Conservation (phyloP, 371 early-diverging fungal species). For the Apophysomyces sp. region DNA sequence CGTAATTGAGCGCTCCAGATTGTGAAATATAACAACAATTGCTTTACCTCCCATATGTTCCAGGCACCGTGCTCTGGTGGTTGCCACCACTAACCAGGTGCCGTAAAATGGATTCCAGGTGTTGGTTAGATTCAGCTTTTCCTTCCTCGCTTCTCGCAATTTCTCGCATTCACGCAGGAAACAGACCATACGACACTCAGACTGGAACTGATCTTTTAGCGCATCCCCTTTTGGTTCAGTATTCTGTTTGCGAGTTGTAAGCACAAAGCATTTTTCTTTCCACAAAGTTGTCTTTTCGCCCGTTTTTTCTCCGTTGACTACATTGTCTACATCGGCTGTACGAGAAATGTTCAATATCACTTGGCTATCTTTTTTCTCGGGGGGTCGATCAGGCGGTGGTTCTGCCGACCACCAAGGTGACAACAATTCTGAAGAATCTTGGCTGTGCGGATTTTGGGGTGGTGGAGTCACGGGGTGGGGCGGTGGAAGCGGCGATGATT, state of each 20-base stretch:
- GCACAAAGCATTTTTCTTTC: background rate
- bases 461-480: background rate
- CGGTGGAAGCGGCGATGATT: background rate
- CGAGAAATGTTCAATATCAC: background rate
- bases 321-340: background rate
- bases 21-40: background rate
- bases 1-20: background rate
- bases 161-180: conserved; percentile 20
- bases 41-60: conserved; percentile 16
- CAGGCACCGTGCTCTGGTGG: conserved; percentile 18
- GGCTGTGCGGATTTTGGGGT: background rate
- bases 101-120: conserved; percentile 21
- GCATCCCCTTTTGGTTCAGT: background rate
- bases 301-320: background rate
- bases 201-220: background rate
- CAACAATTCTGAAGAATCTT: conserved; percentile 7
- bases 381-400: background rate
- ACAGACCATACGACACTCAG: conserved; percentile 23
- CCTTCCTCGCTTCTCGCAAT: conserved; percentile 4
- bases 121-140: background rate
- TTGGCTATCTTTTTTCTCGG: background rate
- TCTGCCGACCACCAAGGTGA: conserved; percentile 13
- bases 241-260: background rate
- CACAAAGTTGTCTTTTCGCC: background rate
- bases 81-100: conserved; percentile 22